Conservation (phyloP, 2,329 filamentous ascomycete genomes). For the Diaporthe citrichinensis region DNA sequence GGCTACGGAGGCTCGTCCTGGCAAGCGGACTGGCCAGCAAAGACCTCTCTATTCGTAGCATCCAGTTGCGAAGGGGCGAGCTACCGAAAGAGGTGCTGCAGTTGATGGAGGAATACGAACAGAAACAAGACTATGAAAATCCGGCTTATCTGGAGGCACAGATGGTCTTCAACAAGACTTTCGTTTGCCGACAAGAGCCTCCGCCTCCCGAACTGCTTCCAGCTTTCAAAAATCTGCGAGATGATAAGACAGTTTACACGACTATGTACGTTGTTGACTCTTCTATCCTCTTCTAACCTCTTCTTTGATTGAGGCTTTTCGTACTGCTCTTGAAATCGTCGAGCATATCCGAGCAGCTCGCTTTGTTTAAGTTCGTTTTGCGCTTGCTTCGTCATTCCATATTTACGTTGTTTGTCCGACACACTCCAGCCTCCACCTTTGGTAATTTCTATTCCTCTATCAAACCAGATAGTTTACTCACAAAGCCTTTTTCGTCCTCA, state of each 20-base stretch:
- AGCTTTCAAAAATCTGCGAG: slow-evolving; percentile 10
- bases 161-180: slow-evolving; percentile 33
- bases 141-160: slow-evolving; percentile 11
- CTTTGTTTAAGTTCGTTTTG: background rate
- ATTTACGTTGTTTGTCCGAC: background rate
- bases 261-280: slow-evolving; percentile 23
- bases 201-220: background rate
- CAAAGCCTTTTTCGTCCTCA: background rate
- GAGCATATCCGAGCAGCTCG: background rate
- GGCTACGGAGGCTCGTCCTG: slow-evolving; percentile 48
- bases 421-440: background rate
- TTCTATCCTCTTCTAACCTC: background rate
- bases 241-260: slow-evolving; percentile 10
- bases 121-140: slow-evolving; percentile 1
- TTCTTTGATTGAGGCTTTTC: background rate
- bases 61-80: slow-evolving; percentile 13
- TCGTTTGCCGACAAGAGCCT: slow-evolving; percentile 23
- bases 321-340: background rate
- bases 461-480: background rate
- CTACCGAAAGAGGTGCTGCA: background rate
- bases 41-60: slow-evolving; percentile 23
- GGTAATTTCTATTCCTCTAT: background rate
- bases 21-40: slow-evolving; percentile 50
- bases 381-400: background rate
- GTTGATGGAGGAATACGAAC: background rate